These are phyloP conservation scores for Vaccinium vitisidaea DNA, from an alignment of 148 eudicot species.

Conservation along the genomic window DNA sequence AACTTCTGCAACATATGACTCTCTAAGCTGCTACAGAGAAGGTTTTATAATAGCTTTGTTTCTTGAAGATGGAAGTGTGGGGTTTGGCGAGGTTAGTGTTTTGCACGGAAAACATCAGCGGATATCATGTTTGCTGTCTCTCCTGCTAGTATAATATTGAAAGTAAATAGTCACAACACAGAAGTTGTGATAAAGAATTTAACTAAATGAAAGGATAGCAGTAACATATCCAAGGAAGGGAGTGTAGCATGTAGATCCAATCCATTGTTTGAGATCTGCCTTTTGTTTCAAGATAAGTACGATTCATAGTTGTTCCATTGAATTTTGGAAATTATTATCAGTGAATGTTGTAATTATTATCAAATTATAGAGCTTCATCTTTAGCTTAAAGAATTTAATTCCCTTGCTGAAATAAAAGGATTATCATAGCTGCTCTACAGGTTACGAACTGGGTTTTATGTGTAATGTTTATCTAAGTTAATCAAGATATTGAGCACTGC, in stretches of 20 bases:
- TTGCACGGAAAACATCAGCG: neutral
- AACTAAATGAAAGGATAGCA: neutral
- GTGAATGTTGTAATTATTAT: neutral
- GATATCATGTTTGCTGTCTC: neutral
- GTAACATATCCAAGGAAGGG: neutral
- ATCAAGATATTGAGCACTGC: neutral
- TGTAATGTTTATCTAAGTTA: neutral
- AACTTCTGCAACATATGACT: conserved; percentile 29
- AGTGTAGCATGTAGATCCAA: neutral
- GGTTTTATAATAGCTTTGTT: conserved; percentile 68
- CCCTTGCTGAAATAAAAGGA: neutral
- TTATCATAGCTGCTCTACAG: neutral
- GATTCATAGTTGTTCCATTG: neutral
- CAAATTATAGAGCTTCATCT: neutral
- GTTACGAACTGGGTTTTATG: too few species aligned
- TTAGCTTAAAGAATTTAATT: neutral
- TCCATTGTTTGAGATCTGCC: neutral
- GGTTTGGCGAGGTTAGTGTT: conserved; percentile 83
- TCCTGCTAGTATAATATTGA: neutral
- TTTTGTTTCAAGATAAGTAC: neutral
- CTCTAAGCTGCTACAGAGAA: conserved; percentile 50
- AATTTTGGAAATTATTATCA: neutral
- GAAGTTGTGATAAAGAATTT: neutral
- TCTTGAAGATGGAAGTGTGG: conserved; percentile 87
- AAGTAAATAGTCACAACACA: neutral